Base-by-base conservation (phyloP, 2,329 filamentous ascomycete genomes). In the Pyrenophora graminea region DNA sequence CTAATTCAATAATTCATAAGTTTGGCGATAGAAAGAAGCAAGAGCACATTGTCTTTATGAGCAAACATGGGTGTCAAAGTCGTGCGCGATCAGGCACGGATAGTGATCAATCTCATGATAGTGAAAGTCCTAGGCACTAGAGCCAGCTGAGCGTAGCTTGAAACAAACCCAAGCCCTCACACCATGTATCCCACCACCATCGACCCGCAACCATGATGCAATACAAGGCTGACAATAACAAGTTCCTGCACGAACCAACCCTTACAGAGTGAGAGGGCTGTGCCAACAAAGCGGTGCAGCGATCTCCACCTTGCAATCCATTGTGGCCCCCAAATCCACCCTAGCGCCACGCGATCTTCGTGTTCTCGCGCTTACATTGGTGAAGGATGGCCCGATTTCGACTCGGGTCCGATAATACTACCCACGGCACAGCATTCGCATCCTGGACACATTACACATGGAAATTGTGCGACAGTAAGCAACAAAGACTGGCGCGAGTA, bases 401-500 rank as follows among this genome's bases (percentile, higher is more conserved):
- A 30, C 27, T 30, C 42, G 30, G 41, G 33, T 17, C 51, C 47
- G 39, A 39, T 23, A 51, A 39, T 39, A 40, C 42, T 50, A 45
- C 46, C 46, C 37, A 15, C 23, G 12, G 34, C 34, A 49, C 23
- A 33, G 39, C 38, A 38, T 39, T 44, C 15, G 19, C 18, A 17
- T 32, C 17, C 17, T 43, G 40, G 13, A 32, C 33, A 32, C 5
- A 43, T 21, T n/a, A 33, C 17, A 15, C 12, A 27, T 36, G 36
- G 18, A 19, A 37, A 8, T 6, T n/a, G 52, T 55, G 37, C 45
- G 39, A 53, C 52, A 25, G 52, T 58, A 51, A 55, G 52, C 55
- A 39, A 39, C 18, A 31, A 48, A 51, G 37, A 23, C 17, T 23
- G 39, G 39, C 27, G 42, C 15, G 32, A 15, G 50, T 51, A 51